phyloP scores from a whole-genome alignment of 352 stramenopile genomes.

The Pythium monospermum region DNA sequence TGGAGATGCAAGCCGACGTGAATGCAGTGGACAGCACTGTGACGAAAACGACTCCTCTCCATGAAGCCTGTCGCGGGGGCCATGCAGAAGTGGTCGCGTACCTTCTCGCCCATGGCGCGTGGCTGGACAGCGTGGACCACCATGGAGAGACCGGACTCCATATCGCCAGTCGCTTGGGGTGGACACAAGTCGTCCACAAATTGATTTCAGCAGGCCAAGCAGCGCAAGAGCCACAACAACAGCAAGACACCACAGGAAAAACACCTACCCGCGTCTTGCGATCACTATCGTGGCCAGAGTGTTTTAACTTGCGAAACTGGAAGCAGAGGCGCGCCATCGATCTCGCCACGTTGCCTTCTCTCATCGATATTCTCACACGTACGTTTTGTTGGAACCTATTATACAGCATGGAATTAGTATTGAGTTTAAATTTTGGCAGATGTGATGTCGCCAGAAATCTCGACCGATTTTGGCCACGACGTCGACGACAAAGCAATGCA shows the following conservation, averaged over 20 bases:
- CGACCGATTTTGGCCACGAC: not conserved
- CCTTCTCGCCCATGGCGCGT: constrained; percentile 37
- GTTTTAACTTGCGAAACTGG: constrained; percentile 43
- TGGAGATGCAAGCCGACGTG: constrained; percentile 29
- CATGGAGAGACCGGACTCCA: constrained; percentile 53
- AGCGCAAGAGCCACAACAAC: constrained; percentile 3
- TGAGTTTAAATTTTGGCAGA: too few relatives aligned
- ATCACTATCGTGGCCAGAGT: constrained; percentile 16
- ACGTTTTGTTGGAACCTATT: constrained; percentile 1
- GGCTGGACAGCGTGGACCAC: constrained; percentile 30
- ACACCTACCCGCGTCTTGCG: not conserved
- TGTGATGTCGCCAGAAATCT: too few relatives aligned
- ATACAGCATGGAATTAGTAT: too few relatives aligned
- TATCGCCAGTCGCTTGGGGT: constrained; percentile 38
- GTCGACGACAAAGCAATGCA: not conserved
- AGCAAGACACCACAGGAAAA: not conserved
- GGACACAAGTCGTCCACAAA: constrained; percentile 32
- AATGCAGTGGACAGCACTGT: constrained; percentile 47
- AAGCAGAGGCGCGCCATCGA: constrained; percentile 47
- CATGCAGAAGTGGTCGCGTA: constrained; percentile 28
- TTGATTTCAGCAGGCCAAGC: constrained; percentile 31
- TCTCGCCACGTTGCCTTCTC: constrained; percentile 31
- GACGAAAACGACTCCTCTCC: constrained; percentile 37
- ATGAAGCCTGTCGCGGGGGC: constrained; percentile 51
- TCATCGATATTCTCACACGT: constrained; percentile 27